These are phyloP conservation scores for Chaetomiaceae sp. DNA, from an alignment of 2,329 filamentous ascomycete genomes.

Conservation along the genomic window DNA sequence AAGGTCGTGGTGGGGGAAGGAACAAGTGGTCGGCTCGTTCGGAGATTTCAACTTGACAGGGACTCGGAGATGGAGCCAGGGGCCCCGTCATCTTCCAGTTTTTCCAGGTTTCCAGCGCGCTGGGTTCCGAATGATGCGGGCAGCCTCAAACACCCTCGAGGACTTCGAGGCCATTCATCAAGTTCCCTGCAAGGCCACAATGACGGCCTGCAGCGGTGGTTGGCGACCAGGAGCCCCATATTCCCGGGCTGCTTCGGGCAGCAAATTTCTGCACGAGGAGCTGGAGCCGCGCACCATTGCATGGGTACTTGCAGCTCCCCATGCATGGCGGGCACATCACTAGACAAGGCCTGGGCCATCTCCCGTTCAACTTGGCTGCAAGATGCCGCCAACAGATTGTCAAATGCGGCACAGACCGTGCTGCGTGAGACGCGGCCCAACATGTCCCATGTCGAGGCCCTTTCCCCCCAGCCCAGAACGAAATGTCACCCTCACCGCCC, in stretches of 20 bases:
- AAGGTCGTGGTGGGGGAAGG: not conserved
- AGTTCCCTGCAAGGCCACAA: conserved; percentile 5
- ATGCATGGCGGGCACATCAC: conserved; percentile 14
- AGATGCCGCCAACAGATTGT: conserved; percentile 11
- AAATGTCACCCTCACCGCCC: not conserved
- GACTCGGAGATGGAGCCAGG: too few species aligned
- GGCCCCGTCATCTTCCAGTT: too few species aligned
- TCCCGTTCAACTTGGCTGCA: conserved; percentile 3
- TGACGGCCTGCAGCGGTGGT: conserved; percentile 5
- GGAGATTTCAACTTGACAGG: not conserved
- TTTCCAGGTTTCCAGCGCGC: conserved; percentile 1
- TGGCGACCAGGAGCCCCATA: not conserved
- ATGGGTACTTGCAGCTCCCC: conserved; percentile 11
- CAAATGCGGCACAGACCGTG: not conserved
- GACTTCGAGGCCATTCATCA: not conserved
- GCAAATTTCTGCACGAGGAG: conserved; percentile 2
- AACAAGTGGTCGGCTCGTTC: not conserved
- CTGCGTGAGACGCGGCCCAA: too few species aligned
- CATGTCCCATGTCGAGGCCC: not conserved
- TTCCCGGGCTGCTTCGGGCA: conserved; percentile 3
- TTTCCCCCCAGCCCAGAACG: not conserved
- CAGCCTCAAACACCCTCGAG: not conserved
- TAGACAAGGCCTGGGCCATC: conserved; percentile 2
- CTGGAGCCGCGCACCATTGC: conserved; percentile 10
- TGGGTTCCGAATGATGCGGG: conserved; percentile 2